Evolutionary conservation across 2,329 filamentous ascomycete genomes (phyloP).

Genomic region (Talaromyces sp.): DNA sequence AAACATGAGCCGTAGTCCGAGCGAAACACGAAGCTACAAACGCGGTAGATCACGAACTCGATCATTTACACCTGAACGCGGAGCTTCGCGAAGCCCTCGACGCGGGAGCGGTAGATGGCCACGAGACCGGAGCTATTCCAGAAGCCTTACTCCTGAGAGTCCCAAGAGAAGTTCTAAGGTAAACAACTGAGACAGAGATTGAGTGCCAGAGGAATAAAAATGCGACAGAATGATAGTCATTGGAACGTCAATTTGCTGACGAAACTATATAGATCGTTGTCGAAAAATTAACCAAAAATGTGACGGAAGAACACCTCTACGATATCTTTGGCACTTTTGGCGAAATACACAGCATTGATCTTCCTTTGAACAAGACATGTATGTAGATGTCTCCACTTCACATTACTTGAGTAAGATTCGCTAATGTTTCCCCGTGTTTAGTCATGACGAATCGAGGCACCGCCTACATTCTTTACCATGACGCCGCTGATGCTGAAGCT

Average conservation of each 20-base stretch:
- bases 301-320: slow-evolving; percentile 79
- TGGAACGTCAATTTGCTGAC: background rate
- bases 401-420: background rate
- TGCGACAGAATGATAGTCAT: background rate
- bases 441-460: slow-evolving; percentile 88
- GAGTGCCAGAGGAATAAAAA: background rate
- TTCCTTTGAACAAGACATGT: slow-evolving; percentile 87
- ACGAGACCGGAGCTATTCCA: slow-evolving; percentile 37
- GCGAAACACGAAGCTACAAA: slow-evolving; percentile 27
- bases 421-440: slow-evolving; percentile 35
- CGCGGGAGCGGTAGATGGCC: slow-evolving; percentile 39
- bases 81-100: slow-evolving; percentile 36
- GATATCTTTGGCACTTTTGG: slow-evolving; percentile 94
- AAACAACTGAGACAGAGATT: background rate
- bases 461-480: slow-evolving; percentile 82
- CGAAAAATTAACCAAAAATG: slow-evolving; percentile 91
- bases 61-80: slow-evolving; percentile 28
- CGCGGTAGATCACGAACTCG: slow-evolving; percentile 28
- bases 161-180: slow-evolving; percentile 27
- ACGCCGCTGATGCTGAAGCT: slow-evolving; percentile 74
- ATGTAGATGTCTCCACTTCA: slow-evolving; percentile 24
- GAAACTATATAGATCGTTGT: slow-evolving; percentile 74
- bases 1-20: slow-evolving; percentile 29
- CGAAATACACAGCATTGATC: slow-evolving; percentile 77
- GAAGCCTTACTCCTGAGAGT: slow-evolving; percentile 30